Conservation (phyloP, 345 rosid genomes). For the Rhizophora apiculata region DNA sequence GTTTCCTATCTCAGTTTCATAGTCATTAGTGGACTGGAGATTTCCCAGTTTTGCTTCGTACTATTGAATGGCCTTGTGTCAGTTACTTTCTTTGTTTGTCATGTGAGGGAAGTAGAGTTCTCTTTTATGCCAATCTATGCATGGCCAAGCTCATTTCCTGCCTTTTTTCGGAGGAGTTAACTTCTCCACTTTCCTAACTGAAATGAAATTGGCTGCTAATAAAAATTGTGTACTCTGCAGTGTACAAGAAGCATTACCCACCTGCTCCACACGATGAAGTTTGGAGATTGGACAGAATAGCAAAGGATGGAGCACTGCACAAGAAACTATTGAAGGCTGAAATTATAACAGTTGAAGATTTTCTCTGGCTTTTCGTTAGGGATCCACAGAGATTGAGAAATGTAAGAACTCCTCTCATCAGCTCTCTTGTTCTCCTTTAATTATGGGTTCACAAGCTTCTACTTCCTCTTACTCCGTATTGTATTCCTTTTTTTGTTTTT, state of each 20-base stretch:
- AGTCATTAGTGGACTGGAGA: too few species aligned
- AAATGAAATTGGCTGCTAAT: neutral
- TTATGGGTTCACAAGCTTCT: neutral
- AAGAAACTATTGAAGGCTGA: conserved; percentile 61
- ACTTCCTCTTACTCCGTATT: neutral
- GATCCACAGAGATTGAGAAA: conserved; percentile 73
- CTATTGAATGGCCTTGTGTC: too few species aligned
- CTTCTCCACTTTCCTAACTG: neutral
- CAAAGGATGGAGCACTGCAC: conserved; percentile 94
- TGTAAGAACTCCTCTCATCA: conserved; percentile 35
- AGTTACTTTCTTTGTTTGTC: too few species aligned
- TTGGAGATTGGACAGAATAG: conserved; percentile 94
- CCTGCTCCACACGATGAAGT: conserved; percentile 91
- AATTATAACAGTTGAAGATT: conserved; percentile 77
- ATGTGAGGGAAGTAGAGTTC: too few species aligned
- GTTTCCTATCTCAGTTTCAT: too few species aligned
- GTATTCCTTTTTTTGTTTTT: neutral
- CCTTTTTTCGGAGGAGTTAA: too few species aligned
- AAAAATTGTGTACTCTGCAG: conserved; percentile 39
- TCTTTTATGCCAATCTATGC: too few species aligned
- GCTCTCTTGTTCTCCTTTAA: conserved; percentile 3
- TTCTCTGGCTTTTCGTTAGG: conserved; percentile 67
- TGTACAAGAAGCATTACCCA: conserved; percentile 92
- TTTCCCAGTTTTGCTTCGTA: too few species aligned
- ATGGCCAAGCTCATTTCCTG: too few species aligned